A percentile compares a stretch with the other conserved stretches of the same genome.
Conservation (phyloP, 345 rosid genomes). For the Microcos paniculata region DNA sequence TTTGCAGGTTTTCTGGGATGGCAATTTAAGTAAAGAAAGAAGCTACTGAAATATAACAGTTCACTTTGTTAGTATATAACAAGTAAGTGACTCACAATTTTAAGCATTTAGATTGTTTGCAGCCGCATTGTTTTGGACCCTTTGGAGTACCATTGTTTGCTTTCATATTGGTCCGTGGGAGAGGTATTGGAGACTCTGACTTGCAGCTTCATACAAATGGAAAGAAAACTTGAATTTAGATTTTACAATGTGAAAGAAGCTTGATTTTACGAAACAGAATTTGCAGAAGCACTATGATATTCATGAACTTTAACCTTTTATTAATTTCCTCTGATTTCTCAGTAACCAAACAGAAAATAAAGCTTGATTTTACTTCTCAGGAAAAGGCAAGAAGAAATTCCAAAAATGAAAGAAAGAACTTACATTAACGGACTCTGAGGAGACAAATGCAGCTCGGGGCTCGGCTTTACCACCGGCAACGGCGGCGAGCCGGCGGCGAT, state of each 20-base stretch:
- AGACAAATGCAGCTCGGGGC: background rate
- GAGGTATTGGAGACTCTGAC: slow-evolving; percentile 24
- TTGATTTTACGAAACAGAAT: background rate
- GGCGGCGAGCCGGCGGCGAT: slow-evolving; percentile 13
- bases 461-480: slow-evolving; percentile 1
- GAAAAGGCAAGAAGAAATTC: background rate
- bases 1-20: background rate
- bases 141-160: slow-evolving; percentile 20
- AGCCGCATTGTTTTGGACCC: slow-evolving; percentile 44
- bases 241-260: background rate
- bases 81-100: slow-evolving; percentile 41
- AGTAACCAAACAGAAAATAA: slow-evolving; percentile 10
- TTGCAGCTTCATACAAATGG: slow-evolving; percentile 23
- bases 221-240: background rate
- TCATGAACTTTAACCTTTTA: background rate
- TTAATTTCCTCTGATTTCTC: background rate
- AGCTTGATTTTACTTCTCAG: background rate
- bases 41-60: background rate
- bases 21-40: background rate
- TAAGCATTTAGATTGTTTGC: slow-evolving; percentile 54
- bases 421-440: slow-evolving; percentile 16
- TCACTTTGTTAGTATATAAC: background rate
- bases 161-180: slow-evolving; percentile 16
- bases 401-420: background rate
- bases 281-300: background rate